phyloP scores from a whole-genome alignment of 2,329 filamentous ascomycete species.

The Aspergillus hortae region DNA sequence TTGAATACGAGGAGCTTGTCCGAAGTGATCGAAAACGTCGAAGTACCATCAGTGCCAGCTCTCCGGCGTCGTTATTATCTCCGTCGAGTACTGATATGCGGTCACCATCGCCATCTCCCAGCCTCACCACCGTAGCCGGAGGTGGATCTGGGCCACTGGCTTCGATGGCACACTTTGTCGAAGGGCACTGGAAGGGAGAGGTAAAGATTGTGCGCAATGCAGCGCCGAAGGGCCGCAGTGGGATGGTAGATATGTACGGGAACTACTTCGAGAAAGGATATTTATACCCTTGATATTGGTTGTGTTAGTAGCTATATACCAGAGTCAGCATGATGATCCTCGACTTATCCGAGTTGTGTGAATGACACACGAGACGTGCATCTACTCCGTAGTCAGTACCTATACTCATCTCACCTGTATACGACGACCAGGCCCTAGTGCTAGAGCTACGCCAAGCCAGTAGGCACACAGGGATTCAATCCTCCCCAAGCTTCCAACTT shows the following conservation, averaged over 20 bases:
- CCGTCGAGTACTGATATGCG: conserved; percentile 6
- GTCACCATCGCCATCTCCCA: conserved; percentile 14
- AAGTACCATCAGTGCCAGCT: conserved; percentile 21
- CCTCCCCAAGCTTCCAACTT: too few species aligned
- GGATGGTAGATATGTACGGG: conserved; percentile 51
- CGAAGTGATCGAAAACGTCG: conserved; percentile 23
- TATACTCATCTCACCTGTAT: too few species aligned
- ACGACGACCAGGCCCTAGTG: too few species aligned
- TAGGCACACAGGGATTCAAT: too few species aligned
- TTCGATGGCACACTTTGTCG: conserved; percentile 41
- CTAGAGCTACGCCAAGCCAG: too few species aligned
- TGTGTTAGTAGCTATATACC: neutral
- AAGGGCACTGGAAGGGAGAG: conserved; percentile 59
- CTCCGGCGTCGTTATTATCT: conserved; percentile 13
- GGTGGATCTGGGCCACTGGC: conserved; percentile 17
- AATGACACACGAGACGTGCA: too few species aligned
- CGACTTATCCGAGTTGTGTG: too few species aligned
- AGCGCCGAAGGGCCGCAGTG: conserved; percentile 36
- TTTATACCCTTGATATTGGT: conserved; percentile 44
- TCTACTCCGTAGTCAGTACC: too few species aligned
- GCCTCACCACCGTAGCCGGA: conserved; percentile 3
- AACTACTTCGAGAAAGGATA: conserved; percentile 53
- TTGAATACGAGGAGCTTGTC: conserved; percentile 42
- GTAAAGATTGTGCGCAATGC: conserved; percentile 54
- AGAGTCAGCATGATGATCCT: too few species aligned